Base-by-base conservation (phyloP, 768 basidiomycete genomes). In the Pulveroboletus frians region DNA sequence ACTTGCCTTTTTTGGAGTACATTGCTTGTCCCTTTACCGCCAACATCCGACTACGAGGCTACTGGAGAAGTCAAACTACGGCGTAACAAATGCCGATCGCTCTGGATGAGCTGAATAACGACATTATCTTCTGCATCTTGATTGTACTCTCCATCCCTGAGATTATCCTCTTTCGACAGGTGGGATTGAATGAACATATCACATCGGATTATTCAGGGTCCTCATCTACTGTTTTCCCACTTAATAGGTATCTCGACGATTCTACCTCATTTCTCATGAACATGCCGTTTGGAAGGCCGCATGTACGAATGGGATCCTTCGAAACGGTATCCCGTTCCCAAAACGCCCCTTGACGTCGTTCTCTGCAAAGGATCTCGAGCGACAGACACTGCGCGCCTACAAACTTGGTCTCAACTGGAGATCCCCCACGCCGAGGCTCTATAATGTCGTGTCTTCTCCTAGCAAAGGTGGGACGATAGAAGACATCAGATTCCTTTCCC, bases 221-320 rank as follows among this genome's bases (percentile, higher is more conserved):
- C 37, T 20, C 37, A 39, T 13, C 4, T 20, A 29, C 39, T 29
- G 37, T 46, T n/a, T 6, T 31, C 5, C 21, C 26, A 10, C 5
- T 54, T 11, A 13, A 35, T 34, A 84, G 81, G 76, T 74, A 46
- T 85, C 77, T 53, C 76, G 64, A 54, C 71, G 71, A n/a, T 57
- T 85, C 27, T 58, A 61, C 34, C 46, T 56, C 9, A 50, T 82
- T n/a, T 76, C 79, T 1, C 63, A 60, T 6, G 67, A 77, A 21
- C 77, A 74, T 39, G 71, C 76, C 48, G 73, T 85, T 11, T 86
- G 84, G 84, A 71, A 70, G 14, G 74, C 74, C 38, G 76, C 74
- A 15, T 78, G 74, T 56, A 57, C 54, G 15, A 62, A 49, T 40
- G 70, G 77, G 39, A 71, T 85, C 42, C 60, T 80, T 3, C 48